Evolutionary conservation across 768 basidiomycete species (phyloP), one percentile per base, ranked within the genome.

Genomic region (Coprinopsis marcescibilis): DNA sequence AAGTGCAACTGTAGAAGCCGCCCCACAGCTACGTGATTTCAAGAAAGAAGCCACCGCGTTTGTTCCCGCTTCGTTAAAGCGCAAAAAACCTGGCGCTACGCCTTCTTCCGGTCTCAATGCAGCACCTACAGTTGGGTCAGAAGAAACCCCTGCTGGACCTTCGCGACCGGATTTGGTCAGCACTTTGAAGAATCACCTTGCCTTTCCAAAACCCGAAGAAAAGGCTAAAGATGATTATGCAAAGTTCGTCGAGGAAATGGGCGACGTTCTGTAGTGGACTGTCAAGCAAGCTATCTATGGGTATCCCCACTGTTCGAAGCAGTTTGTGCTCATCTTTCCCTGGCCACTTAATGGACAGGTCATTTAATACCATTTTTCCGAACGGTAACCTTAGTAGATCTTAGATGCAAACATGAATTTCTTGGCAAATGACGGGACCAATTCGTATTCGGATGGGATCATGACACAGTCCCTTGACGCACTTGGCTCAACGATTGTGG

Each of bases 1-100:
- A 1, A 67, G 77, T 5, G 90, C 89, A 1, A 86, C 78, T 2
- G 82, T 97, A 43, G 83, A 79, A 17, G 92, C 93, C 2, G 90
- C 72, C 36, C 91, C 96, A 3, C 76, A 91, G 60, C 65, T 99
- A 42, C 86, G 95, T 12, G 91, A 99, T 65, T 72, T 98, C 51
- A 91, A 93, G 69, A 93, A 91, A 64, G 96, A 99, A 62, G 86
- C 88, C 7, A 95, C 91, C 1, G 81, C 88, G 0, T 98, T 99
- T 57, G 80, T 97, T 3, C 96, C 96, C 3, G 61, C 83, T 1
- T 72, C 85, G 2, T 65, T 95, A 43, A 90, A 89, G 64, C 79
- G 89, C 38, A 92, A 86, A 64, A 84, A 76, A 50, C 64, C 66
- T 29, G 61, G 60, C 15, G 56, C 61, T 3, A 56, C 55, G 20